Base-by-base conservation (phyloP, 1,284 basidiomycete species). In the Austropuccinia psidii region DNA sequence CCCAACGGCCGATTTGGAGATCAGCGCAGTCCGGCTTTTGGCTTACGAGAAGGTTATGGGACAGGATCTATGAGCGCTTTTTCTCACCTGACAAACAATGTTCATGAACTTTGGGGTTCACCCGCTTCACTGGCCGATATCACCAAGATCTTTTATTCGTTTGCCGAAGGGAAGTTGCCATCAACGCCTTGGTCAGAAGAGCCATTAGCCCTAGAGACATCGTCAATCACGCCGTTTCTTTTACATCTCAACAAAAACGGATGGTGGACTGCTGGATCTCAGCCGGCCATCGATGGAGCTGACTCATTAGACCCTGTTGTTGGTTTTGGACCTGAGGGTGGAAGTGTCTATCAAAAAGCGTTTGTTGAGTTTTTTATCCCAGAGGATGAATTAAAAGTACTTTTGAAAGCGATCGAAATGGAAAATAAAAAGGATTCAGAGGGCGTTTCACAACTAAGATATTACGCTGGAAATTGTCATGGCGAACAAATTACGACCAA, bases 181-280 rank as follows among this genome's bases (percentile, higher is more conserved):
- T 86, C 86, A 2, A 93, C 94, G 1, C 96, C 96, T 0, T 98
- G 98, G 84, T 97, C 93, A 21, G 87, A 90, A 50, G 85, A 85
- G 0, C 89, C 94, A 0, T 84, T 98, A 19, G 91, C 90, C 29
- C 83, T 86, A 3, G 96, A 99, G 82, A 94, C 95, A 0, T 80
- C 84, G 41, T 86, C 86, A 66, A 97, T 99, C 74, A 85, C 96
- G 17, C 83, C 86, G 1, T 85, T 91, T 76, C 85, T 98, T 19
- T 85, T 91, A 76, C 83, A 83, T 66, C 85, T 99, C 70, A 98
- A 90, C 6, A 80, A 83, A 47, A 82, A 83, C 73, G 88, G 89
- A 2, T 90, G 91, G 87, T 96, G 95, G 91, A 98, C 96, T 3
- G 91, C 98, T 31, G 93, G 93, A 8, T 97, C 93, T 21, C 96